phyloP scores from a whole-genome alignment of 352 stramenopile species.

The Poterioochromonas sp. region DNA sequence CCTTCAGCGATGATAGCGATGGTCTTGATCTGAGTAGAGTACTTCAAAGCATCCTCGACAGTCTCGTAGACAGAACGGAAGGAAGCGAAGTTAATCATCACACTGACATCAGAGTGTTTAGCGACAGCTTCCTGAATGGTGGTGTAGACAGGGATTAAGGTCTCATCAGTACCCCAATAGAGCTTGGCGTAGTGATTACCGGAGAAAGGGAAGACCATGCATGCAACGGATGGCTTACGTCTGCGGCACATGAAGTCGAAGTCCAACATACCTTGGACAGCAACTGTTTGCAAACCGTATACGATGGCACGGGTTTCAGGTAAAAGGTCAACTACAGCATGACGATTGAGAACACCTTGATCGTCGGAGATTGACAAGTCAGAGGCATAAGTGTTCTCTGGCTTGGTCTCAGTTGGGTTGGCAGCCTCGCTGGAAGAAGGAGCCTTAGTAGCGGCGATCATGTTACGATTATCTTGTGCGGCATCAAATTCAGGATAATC shows the following conservation, averaged over 20 bases:
- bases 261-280: slow-evolving; percentile 92
- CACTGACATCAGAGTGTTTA: slow-evolving; percentile 80
- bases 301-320: slow-evolving; percentile 79
- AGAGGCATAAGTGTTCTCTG: slow-evolving; percentile 23
- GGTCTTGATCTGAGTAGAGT: slow-evolving; percentile 77
- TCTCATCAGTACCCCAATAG: slow-evolving; percentile 90
- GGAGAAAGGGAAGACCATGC: slow-evolving; percentile 85
- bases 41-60: slow-evolving; percentile 85
- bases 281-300: slow-evolving; percentile 83
- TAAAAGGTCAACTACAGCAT: slow-evolving; percentile 47
- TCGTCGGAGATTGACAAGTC: not conserved
- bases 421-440: slow-evolving; percentile 35
- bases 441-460: slow-evolving; percentile 32
- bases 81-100: slow-evolving; percentile 93
- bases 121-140: slow-evolving; percentile 63
- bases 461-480: slow-evolving; percentile 39
- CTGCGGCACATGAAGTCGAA: slow-evolving; percentile 96
- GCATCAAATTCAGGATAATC: slow-evolving; percentile 59
- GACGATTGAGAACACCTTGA: not conserved
- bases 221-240: slow-evolving; percentile 80
- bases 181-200: slow-evolving; percentile 89
- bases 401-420: slow-evolving; percentile 38
- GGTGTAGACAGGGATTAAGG: slow-evolving; percentile 67
- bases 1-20: slow-evolving; percentile 94
- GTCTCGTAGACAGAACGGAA: slow-evolving; percentile 89